Evolutionary conservation across 2,329 filamentous ascomycete species (phyloP), one percentile per base, ranked within the genome.

Genomic region (Trichophyton verrucosum): DNA sequence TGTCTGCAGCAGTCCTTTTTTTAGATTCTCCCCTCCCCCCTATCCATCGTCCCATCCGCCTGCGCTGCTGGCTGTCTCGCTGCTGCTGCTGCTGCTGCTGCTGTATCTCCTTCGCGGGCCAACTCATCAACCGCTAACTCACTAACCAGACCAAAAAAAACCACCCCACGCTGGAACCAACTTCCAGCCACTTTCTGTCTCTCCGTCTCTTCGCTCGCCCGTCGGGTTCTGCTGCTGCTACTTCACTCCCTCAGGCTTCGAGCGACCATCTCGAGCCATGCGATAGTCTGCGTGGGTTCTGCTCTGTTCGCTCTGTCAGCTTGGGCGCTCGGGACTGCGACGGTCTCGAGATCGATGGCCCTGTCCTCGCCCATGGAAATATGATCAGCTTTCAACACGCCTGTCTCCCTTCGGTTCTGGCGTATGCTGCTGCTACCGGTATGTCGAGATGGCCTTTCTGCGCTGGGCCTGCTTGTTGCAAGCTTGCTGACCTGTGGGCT

Each of bases 331-430:
- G 64, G 69, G 66, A 64, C 61, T 36, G 30, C 40, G 67, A 64
- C n/a, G 40, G 60, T 68, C 69, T 70, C 66, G 68, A 68, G 67
- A 67, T 65, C 65, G 66, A 69, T 68, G 68, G 68, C 69, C 66
- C 61, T 63, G 64, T 63, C 65, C 65, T 68, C 65, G 68, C 65
- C 68, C 68, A 71, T 69, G 69, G 69, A 70, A 73, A 74, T 68
- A 76, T 75, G 73, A 70, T 73, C 69, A 70, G 71, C 72, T 68
- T 69, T 66, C 72, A 72, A 68, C 67, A 68, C 65, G 68, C 68
- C 66, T 71, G 67, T 72, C 67, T 64, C 66, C 68, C 71, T 62
- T 71, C 68, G 59, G 65, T 67, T 66, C 65, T 71, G 68, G 68
- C 69, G 63, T 69, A 71, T 65, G 66, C 69, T 64, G 60, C 64